A percentile compares a stretch with the other conserved stretches of the same genome.
These are phyloP conservation scores for Ruellia speciosa DNA, from an alignment of 305 asterid genomes.

Conservation along the genomic window DNA sequence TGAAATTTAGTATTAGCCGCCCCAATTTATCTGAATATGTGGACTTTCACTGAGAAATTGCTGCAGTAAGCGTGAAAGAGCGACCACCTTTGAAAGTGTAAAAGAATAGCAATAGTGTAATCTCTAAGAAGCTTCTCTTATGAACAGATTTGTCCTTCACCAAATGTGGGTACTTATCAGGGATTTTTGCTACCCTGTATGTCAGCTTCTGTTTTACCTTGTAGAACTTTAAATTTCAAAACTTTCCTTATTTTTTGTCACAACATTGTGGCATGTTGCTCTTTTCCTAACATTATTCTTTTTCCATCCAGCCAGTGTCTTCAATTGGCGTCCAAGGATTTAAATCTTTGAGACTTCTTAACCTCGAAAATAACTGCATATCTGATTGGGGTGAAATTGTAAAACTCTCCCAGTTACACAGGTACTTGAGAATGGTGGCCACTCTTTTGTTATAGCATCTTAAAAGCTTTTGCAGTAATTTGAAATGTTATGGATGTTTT, in stretches of 20 bases:
- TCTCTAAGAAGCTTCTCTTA: background rate
- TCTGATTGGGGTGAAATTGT: constrained; percentile 72
- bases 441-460: constrained; percentile 4
- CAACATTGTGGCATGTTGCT: constrained; percentile 4
- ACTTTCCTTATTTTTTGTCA: background rate
- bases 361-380: constrained; percentile 75
- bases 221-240: background rate
- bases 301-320: constrained; percentile 53
- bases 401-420: constrained; percentile 57
- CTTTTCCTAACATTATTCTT: constrained; percentile 13
- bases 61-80: constrained; percentile 3
- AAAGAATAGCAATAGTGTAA: background rate
- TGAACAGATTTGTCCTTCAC: background rate
- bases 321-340: constrained; percentile 59
- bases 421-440: constrained; percentile 36
- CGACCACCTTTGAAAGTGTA: background rate
- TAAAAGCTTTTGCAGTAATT: constrained; percentile 12
- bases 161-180: background rate
- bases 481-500: constrained; percentile 18
- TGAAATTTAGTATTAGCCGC: background rate
- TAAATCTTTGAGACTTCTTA: constrained; percentile 59
- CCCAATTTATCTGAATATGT: background rate
- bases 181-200: constrained; percentile 1
- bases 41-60: background rate
- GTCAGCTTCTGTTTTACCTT: constrained; percentile 9